phyloP scores from a whole-genome alignment of 441 rosid species.

The Erodium texanum region DNA sequence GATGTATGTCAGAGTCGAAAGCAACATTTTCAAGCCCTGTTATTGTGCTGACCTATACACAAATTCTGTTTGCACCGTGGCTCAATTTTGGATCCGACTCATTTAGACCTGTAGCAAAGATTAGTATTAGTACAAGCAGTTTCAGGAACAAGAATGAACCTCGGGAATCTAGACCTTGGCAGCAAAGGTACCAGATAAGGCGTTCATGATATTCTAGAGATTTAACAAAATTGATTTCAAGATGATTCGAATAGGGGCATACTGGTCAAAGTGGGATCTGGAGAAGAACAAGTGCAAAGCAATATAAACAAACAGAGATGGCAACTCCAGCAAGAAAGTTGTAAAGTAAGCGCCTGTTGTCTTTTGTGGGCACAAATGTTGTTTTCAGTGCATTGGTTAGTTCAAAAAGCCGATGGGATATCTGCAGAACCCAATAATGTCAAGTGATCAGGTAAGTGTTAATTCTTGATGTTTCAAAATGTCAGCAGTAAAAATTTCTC shows the following conservation, averaged over 20 bases:
- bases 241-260: not conserved
- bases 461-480: not conserved
- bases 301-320: slow-evolving; percentile 47
- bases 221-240: not conserved
- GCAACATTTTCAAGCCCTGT: not conserved
- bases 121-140: not conserved
- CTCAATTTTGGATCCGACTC: not conserved
- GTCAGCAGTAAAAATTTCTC: slow-evolving; percentile 20
- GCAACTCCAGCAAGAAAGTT: slow-evolving; percentile 55
- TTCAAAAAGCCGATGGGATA: slow-evolving; percentile 72
- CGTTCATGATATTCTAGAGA: not conserved
- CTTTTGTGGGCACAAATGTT: slow-evolving; percentile 69
- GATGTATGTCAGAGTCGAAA: not conserved
- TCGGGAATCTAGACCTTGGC: too few species aligned
- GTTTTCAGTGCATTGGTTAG: slow-evolving; percentile 66
- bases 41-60: not conserved
- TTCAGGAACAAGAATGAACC: not conserved
- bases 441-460: not conserved
- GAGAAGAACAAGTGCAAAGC: slow-evolving; percentile 55
- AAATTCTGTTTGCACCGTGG: not conserved
- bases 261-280: slow-evolving; percentile 51
- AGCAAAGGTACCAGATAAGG: too few species aligned
- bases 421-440: slow-evolving; percentile 32
- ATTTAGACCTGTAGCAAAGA: not conserved
- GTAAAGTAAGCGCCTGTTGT: slow-evolving; percentile 47